Conservation (phyloP, 1,284 basidiomycete genomes). For the Pisolithus thermaeus region DNA sequence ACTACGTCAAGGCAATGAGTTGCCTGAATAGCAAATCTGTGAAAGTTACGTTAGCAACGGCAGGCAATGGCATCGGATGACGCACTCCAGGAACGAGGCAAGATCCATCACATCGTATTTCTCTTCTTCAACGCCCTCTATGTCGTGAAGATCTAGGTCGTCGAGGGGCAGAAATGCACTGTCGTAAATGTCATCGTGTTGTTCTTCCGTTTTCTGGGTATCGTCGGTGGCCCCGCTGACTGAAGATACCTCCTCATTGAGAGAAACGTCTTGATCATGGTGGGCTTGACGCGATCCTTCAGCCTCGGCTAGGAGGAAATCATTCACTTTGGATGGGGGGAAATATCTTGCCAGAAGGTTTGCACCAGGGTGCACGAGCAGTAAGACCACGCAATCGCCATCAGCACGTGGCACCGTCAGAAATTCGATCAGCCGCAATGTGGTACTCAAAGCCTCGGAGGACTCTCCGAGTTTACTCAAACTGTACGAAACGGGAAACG, state of each 20-base stretch:
- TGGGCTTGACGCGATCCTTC: conserved; percentile 31
- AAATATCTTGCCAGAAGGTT: conserved; percentile 64
- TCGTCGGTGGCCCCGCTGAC: neutral
- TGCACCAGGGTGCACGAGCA: conserved; percentile 59
- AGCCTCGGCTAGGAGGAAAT: conserved; percentile 56
- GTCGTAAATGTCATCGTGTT: conserved; percentile 32
- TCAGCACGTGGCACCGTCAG: conserved; percentile 56
- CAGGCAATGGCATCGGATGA: conserved; percentile 2
- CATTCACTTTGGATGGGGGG: conserved; percentile 60
- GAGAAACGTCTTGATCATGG: neutral
- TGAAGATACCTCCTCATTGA: neutral
- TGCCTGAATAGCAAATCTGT: conserved; percentile 65
- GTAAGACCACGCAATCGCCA: conserved; percentile 61
- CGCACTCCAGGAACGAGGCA: conserved; percentile 66
- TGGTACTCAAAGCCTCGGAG: conserved; percentile 46
- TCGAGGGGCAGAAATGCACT: conserved; percentile 50
- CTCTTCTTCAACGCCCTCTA: conserved; percentile 51
- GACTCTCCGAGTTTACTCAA: conserved; percentile 46
- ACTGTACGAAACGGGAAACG: conserved; percentile 26
- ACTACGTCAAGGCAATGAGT: conserved; percentile 63
- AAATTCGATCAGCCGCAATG: conserved; percentile 56
- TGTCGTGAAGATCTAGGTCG: conserved; percentile 37
- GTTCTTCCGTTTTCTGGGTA: neutral
- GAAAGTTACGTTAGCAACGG: neutral
- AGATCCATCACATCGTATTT: conserved; percentile 67